Evolutionary conservation across 2,329 filamentous ascomycete genomes (phyloP).

Genomic region (Colletotrichum chlorophyti): DNA sequence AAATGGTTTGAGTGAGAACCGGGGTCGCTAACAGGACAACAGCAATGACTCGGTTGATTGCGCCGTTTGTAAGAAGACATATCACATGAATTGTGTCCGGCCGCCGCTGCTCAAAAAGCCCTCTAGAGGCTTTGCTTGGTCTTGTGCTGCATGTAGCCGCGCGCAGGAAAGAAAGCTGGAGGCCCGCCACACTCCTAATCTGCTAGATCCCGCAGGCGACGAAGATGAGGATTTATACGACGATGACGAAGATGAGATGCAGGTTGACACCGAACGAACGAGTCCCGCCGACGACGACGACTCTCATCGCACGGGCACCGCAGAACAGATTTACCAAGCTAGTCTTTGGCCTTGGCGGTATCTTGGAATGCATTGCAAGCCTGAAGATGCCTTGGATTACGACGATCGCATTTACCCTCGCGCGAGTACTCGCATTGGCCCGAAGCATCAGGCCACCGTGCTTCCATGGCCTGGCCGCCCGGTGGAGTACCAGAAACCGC

Average conservation of each 20-base stretch:
- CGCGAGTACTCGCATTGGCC: constrained; percentile 89
- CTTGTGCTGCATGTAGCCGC: constrained; percentile 92
- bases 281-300: constrained; percentile 68
- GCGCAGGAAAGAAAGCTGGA: constrained; percentile 94
- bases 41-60: constrained; percentile 97
- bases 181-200: constrained; percentile 82
- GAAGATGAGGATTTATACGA: constrained; percentile 69
- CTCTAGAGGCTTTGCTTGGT: constrained; percentile 96
- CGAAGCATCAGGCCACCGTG: constrained; percentile 88
- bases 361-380: constrained; percentile 91
- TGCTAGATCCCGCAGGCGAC: constrained; percentile 73
- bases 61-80: constrained; percentile 91
- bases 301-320: constrained; percentile 67
- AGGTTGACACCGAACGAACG: constrained; percentile 63
- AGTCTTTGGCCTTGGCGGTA: constrained; percentile 97
- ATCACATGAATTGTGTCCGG: constrained; percentile 97
- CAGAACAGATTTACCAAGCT: constrained; percentile 89
- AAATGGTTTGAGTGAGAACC: constrained; percentile 10
- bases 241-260: constrained; percentile 75
- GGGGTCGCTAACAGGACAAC: constrained; percentile 16
- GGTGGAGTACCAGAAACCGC: constrained; percentile 88
- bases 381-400: constrained; percentile 94
- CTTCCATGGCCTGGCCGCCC: constrained; percentile 84
- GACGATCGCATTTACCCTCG: constrained; percentile 97
- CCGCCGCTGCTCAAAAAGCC: constrained; percentile 94